phyloP scores from a whole-genome alignment of 2,329 filamentous ascomycete genomes.

The Pseudogymnoascus sp. region DNA sequence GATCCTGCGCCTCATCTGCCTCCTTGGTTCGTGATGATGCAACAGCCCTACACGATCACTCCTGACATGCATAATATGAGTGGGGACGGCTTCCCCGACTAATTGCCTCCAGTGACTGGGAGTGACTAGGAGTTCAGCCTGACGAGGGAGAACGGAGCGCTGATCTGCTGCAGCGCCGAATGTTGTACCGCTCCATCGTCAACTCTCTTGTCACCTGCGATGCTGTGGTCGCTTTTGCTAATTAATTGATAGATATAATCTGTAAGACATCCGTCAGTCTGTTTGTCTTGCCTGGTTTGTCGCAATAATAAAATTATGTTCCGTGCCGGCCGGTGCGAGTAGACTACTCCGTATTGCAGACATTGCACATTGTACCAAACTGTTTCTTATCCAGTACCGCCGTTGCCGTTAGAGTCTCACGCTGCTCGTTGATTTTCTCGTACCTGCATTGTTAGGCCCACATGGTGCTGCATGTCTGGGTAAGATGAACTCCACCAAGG shows the following conservation, averaged over 20 bases:
- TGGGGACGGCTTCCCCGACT: constrained; percentile 2
- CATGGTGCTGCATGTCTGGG: constrained; percentile 3
- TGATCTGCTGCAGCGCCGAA: background rate
- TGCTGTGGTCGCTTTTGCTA: background rate
- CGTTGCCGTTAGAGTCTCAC: background rate
- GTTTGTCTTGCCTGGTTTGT: background rate
- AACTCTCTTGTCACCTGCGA: background rate
- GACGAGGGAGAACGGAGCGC: background rate
- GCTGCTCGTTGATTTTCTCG: background rate
- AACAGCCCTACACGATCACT: constrained; percentile 7
- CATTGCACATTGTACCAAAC: background rate
- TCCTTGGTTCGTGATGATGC: background rate
- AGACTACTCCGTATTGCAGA: too few species aligned
- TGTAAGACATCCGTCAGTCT: background rate
- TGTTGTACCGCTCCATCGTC: background rate
- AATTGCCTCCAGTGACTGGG: background rate
- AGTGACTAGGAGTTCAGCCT: background rate
- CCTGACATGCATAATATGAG: constrained; percentile 5
- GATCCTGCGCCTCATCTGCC: constrained; percentile 3
- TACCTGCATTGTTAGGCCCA: constrained; percentile 4
- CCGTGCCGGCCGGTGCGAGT: background rate
- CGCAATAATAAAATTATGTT: background rate
- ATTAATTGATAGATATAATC: background rate
- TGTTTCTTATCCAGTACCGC: background rate
- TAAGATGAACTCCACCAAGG: constrained; percentile 6